A percentile compares a stretch with the other conserved stretches of the same genome.
Evolutionary conservation across 2,329 filamentous ascomycete genomes (phyloP).

Genomic region (Ceratocystis smalleyi): DNA sequence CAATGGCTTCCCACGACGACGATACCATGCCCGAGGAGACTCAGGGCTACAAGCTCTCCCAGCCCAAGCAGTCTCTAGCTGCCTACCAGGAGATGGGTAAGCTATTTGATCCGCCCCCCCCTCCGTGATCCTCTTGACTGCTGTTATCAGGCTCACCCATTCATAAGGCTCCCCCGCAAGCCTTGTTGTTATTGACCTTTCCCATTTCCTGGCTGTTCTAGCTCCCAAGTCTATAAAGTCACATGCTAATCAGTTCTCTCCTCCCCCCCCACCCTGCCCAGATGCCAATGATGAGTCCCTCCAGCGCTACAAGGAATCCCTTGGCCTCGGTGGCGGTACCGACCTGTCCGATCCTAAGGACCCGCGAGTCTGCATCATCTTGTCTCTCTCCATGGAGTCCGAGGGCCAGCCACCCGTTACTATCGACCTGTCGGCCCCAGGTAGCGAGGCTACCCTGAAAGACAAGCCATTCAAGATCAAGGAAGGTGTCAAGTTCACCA

Average conservation of each 20-base stretch:
- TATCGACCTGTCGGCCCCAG: conserved; percentile 66
- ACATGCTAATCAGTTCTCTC: conserved; percentile 11
- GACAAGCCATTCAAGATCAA: conserved; percentile 94
- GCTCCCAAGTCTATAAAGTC: background rate
- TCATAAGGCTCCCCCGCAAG: background rate
- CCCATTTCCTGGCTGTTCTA: background rate
- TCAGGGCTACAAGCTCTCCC: conserved; percentile 92
- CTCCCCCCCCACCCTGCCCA: conserved; percentile 22
- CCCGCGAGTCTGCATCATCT: conserved; percentile 81
- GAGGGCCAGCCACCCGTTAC: conserved; percentile 70
- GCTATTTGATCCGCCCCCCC: conserved; percentile 25
- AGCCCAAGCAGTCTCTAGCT: conserved; percentile 89
- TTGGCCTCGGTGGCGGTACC: conserved; percentile 64
- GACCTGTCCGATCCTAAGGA: conserved; percentile 64
- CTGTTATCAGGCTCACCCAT: background rate
- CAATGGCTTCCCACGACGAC: conserved; percentile 56
- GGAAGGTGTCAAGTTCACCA: conserved; percentile 83
- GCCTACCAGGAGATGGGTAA: conserved; percentile 88
- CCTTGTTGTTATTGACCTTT: background rate
- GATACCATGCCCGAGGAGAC: conserved; percentile 78
- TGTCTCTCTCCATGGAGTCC: conserved; percentile 75
- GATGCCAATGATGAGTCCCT: conserved; percentile 75
- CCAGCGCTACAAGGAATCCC: conserved; percentile 92
- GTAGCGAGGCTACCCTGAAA: conserved; percentile 64
- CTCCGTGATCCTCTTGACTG: background rate